phyloP scores from a whole-genome alignment of 2,329 filamentous ascomycete species.

The Xylaria sp. region DNA sequence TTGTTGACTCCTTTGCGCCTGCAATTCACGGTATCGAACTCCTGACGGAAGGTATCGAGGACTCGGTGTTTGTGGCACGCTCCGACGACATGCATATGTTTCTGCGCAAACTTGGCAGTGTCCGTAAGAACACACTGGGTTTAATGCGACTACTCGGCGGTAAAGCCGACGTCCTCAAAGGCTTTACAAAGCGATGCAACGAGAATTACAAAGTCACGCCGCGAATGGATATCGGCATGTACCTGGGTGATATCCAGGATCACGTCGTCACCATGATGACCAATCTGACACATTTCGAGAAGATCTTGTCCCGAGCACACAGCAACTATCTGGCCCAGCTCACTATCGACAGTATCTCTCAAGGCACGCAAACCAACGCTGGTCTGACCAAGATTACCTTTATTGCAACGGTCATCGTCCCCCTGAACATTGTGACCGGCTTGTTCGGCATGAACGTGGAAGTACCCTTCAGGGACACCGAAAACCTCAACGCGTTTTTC shows the following conservation, averaged over 20 bases:
- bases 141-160: slow-evolving; percentile 88
- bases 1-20: slow-evolving; percentile 91
- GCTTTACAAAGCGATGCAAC: slow-evolving; percentile 98
- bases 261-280: slow-evolving; percentile 99
- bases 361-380: slow-evolving; percentile 83
- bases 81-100: slow-evolving; percentile 85
- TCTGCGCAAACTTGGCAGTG: slow-evolving; percentile 79
- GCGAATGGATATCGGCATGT: slow-evolving; percentile 92
- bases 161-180: slow-evolving; percentile 96
- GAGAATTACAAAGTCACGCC: slow-evolving; percentile 94
- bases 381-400: slow-evolving; percentile 93
- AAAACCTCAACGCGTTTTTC: slow-evolving; percentile 52
- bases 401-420: slow-evolving; percentile 90
- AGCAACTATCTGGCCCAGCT: slow-evolving; percentile 95
- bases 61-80: slow-evolving; percentile 88
- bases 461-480: slow-evolving; percentile 56
- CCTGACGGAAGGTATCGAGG: slow-evolving; percentile 89
- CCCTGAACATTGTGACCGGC: slow-evolving; percentile 85
- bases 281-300: slow-evolving; percentile 91
- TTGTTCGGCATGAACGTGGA: slow-evolving; percentile 83
- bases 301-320: slow-evolving; percentile 90
- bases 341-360: slow-evolving; percentile 81
- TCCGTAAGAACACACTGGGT: slow-evolving; percentile 91
- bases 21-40: slow-evolving; percentile 81
- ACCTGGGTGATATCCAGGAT: slow-evolving; percentile 95